phyloP scores from a whole-genome alignment of 2,329 filamentous ascomycete species.

The Geosmithia flava region DNA sequence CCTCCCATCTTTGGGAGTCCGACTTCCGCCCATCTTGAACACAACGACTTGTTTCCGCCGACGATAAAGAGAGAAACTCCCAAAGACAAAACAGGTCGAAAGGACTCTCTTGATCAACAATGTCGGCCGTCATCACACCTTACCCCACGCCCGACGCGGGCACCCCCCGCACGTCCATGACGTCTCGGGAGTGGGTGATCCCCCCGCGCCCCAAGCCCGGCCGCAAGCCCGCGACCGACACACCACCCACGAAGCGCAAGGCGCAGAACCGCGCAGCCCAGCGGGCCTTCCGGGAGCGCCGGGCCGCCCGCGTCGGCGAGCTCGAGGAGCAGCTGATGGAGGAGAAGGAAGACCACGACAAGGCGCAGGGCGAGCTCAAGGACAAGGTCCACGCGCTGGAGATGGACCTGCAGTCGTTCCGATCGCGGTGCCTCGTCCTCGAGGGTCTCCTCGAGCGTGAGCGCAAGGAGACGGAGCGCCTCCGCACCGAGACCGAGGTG shows the following conservation, averaged over 20 bases:
- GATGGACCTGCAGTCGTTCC: slow-evolving; percentile 53
- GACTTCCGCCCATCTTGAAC: too few species aligned
- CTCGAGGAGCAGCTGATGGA: slow-evolving; percentile 56
- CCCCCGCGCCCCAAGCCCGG: slow-evolving; percentile 80
- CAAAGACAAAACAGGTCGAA: too few species aligned
- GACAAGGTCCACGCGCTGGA: slow-evolving; percentile 49
- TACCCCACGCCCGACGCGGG: slow-evolving; percentile 17
- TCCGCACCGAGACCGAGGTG: slow-evolving; percentile 27
- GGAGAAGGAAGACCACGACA: slow-evolving; percentile 42
- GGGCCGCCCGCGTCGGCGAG: slow-evolving; percentile 73
- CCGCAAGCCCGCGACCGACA: slow-evolving; percentile 86
- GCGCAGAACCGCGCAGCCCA: slow-evolving; percentile 90
- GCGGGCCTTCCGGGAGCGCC: slow-evolving; percentile 76
- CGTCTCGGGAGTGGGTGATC: slow-evolving; percentile 76
- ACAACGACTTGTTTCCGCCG: too few species aligned
- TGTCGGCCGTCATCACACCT: slow-evolving; percentile 33
- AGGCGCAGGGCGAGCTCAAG: slow-evolving; percentile 42
- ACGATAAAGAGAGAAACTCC: too few species aligned
- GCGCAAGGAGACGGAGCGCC: slow-evolving; percentile 32
- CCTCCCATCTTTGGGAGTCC: too few species aligned
- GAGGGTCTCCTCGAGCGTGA: slow-evolving; percentile 52
- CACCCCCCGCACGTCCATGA: slow-evolving; percentile 44
- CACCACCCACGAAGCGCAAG: slow-evolving; percentile 84
- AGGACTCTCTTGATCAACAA: slow-evolving; percentile 20
- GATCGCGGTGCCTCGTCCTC: slow-evolving; percentile 45